phyloP scores from a whole-genome alignment of 2,329 filamentous ascomycete genomes.

The Cordyceps pruinosa region DNA sequence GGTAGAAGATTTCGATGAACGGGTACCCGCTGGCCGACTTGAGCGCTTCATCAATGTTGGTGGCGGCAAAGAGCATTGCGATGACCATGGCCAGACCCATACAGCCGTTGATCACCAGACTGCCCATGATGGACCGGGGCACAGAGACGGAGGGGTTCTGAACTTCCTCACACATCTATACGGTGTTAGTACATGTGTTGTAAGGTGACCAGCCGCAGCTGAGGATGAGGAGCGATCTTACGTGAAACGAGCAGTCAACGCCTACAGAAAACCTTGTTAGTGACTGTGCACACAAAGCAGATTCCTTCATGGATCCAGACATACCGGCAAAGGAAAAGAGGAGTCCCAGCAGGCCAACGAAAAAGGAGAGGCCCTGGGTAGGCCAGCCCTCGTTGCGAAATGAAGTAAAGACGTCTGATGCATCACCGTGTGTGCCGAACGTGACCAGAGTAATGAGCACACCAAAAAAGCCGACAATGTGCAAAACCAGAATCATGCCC shows the following conservation, averaged over 20 bases:
- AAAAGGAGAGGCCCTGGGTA: conserved; percentile 7
- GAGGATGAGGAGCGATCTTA: not conserved
- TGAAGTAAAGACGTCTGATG: conserved; percentile 22
- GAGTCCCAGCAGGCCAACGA: conserved; percentile 1
- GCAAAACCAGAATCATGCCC: conserved; percentile 33
- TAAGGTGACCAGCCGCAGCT: not conserved
- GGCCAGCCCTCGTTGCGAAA: conserved; percentile 10
- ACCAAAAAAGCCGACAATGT: conserved; percentile 40
- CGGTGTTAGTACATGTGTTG: not conserved
- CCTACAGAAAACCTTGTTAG: not conserved
- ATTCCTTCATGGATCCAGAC: not conserved
- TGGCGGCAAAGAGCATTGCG: conserved; percentile 47
- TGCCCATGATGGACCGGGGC: conserved; percentile 43
- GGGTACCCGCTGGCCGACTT: conserved; percentile 44
- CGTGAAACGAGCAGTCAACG: conserved; percentile 10
- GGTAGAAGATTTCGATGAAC: conserved; percentile 52
- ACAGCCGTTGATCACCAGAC: conserved; percentile 42
- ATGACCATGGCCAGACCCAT: conserved; percentile 52
- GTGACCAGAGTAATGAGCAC: conserved; percentile 30
- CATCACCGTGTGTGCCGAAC: conserved; percentile 21
- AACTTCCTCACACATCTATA: conserved; percentile 39
- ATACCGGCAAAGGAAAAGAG: conserved; percentile 7
- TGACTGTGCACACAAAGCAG: not conserved
- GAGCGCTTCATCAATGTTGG: conserved; percentile 38
- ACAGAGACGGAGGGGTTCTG: conserved; percentile 41